Evolutionary conservation across 441 rosid species (phyloP), one percentile per base, ranked within the genome.

Genomic region (Gossypium aridum): DNA sequence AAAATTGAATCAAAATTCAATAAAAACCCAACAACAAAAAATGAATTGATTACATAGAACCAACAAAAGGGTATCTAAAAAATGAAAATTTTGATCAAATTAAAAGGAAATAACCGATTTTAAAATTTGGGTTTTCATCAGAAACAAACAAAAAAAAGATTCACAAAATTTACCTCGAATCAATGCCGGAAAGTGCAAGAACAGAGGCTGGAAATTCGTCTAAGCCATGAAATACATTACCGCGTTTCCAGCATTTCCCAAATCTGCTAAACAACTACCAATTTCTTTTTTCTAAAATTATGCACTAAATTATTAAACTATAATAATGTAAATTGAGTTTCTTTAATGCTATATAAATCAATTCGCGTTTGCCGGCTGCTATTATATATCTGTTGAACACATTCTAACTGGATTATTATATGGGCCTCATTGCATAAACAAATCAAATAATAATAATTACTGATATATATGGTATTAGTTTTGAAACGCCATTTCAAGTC

Each of bases 161-260:
- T 19, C 23, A 13, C 72, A 60, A 67, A 39, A 68, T 28, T 83
- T 75, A 84, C 84, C 82, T 77, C 47, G 70, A 26, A 77, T 37
- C 72, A 78, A 64, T 31, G 75, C 78, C 74, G 22, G 76, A 54
- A 72, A 64, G 79, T 72, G 80, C 76, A 65, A 70, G 64, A 62
- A 53, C 79, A 77, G 77, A 66, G 77, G 79, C 77, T 57, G 83
- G 78, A 31, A 77, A 80, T 77, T 73, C 56, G 64, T 63, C 82
- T 55, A 78, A 69, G 53, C 68, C 77, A 70, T 64, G 85, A 57
- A 80, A 75, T 23, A 23, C 61, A 51, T 75, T 10, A 70, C 79
- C 79, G 71, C 75, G 76, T 72, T 77, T 76, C 72, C 75, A 75
- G 75, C 68, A 79, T 34, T 64, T 43, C 12, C 60, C 62, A 28